These are phyloP conservation scores for Podaxis sp. DNA, from an alignment of 768 basidiomycete genomes.

Conservation along the genomic window DNA sequence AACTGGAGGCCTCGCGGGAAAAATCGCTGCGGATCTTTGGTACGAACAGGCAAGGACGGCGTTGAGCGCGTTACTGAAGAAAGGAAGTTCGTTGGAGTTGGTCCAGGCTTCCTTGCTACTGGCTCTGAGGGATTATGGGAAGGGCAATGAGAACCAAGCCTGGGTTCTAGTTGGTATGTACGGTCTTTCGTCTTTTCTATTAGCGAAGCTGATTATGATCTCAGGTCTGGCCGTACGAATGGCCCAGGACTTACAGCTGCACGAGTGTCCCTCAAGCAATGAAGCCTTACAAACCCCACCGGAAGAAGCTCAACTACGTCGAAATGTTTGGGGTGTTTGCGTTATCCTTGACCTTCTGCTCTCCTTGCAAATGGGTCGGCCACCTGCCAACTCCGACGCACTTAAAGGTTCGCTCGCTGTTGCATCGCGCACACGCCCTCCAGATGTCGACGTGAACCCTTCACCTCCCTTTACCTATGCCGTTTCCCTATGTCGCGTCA, in stretches of 20 bases:
- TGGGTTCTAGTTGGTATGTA: constrained; percentile 26
- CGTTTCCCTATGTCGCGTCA: constrained; percentile 22
- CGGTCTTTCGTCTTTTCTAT: neutral
- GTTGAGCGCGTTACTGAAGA: constrained; percentile 12
- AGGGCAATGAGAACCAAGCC: constrained; percentile 27
- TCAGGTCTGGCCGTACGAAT: constrained; percentile 23
- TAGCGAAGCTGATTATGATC: neutral
- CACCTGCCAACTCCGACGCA: constrained; percentile 24
- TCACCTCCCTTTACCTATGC: constrained; percentile 23
- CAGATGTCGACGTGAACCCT: constrained; percentile 12
- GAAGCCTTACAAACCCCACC: neutral
- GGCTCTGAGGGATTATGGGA: constrained; percentile 27
- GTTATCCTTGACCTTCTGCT: constrained; percentile 27
- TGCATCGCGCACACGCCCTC: neutral
- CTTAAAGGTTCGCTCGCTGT: constrained; percentile 15
- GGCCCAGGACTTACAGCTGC: constrained; percentile 23
- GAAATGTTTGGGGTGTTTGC: constrained; percentile 27
- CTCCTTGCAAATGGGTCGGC: constrained; percentile 28
- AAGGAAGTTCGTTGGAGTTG: constrained; percentile 21
- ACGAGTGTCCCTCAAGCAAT: constrained; percentile 12
- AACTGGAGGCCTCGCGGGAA: constrained; percentile 19
- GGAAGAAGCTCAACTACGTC: constrained; percentile 19
- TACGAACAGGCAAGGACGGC: constrained; percentile 23
- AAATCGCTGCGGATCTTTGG: constrained; percentile 29
- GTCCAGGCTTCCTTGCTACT: constrained; percentile 28